Percentiles rank a stretch among this genome's conserved stretches.
phyloP scores from a whole-genome alignment of 1,284 basidiomycete genomes.

The Ganoderma sinense region DNA sequence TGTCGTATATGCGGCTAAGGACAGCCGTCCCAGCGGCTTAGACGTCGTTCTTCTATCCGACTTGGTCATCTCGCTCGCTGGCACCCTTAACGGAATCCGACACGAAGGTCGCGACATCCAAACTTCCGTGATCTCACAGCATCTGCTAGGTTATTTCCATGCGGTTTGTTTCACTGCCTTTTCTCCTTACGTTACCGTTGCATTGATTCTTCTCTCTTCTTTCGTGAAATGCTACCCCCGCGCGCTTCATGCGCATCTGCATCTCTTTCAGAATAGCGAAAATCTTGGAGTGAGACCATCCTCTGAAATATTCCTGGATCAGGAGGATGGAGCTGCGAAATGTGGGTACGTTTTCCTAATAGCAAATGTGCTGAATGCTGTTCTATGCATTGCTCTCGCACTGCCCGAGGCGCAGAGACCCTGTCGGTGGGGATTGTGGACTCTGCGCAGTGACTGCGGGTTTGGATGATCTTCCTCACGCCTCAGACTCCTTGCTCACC shows the following conservation, averaged over 20 bases:
- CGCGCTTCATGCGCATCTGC: conserved; percentile 1
- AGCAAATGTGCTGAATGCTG: background rate
- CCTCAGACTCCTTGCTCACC: conserved; percentile 10
- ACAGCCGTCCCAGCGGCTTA: conserved; percentile 52
- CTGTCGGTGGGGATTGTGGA: background rate
- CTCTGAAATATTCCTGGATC: conserved; percentile 55
- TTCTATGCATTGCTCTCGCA: conserved; percentile 5
- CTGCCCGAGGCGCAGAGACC: conserved; percentile 1
- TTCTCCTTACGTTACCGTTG: background rate
- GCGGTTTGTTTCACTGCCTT: conserved; percentile 46
- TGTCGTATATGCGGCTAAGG: conserved; percentile 40
- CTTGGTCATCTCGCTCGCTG: conserved; percentile 61
- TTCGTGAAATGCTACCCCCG: conserved; percentile 10
- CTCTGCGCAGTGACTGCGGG: conserved; percentile 1
- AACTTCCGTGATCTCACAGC: conserved; percentile 56
- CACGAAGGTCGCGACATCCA: conserved; percentile 49
- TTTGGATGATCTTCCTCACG: conserved; percentile 9
- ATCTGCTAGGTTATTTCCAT: conserved; percentile 59
- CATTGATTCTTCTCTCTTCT: background rate
- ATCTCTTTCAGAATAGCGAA: conserved; percentile 56
- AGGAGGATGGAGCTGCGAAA: conserved; percentile 52
- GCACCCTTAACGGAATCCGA: conserved; percentile 52
- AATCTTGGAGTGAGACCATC: conserved; percentile 63
- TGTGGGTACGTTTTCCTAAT: conserved; percentile 39
- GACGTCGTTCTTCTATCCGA: conserved; percentile 60